Base-by-base conservation (phyloP, 495 filamentous ascomycete genomes). In the Xylaria acuta region DNA sequence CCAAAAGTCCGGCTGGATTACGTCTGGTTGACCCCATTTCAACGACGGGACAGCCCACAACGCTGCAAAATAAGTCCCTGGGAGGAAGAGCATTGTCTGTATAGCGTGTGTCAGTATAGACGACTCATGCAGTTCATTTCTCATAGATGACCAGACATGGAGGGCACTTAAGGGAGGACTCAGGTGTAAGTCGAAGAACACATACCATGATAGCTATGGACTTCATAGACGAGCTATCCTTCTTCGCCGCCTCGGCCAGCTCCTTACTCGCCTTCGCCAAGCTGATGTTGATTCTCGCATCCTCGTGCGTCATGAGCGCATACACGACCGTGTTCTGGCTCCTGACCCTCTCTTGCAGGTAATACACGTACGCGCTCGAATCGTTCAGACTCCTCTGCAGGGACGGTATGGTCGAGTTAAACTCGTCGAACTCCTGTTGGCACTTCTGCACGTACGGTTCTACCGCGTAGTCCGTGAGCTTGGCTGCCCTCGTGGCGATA, bases 151-250 rank as follows among this genome's bases (percentile, higher is more conserved):
- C 25, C 3, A 8, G 8, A 56, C 14, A 30, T 11, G 4, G 51
- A 11, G 8, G 20, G n/a, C n/a, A n/a, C 25, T 54, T 3, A 16
- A 54, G 3, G 25, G 25, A 27, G 14, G 25, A 56, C 32, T 60
- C 3, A 36, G 16, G 0, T 9, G 8, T 11, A 60, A 36, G 30
- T 60, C 20, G 18, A 38, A n/a, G 25, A 53, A 9, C 43, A 36
- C 64, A 53, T 67, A 67, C 64, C 75, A 83, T 76, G 16, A 83
- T 66, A 0, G 81, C 81, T 11, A 83, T 76, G 5, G 79, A 78
- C 59, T 79, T 78, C 81, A 83, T 83, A 18, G 75, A 74, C 20
- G 78, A 73, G 66, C 82, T 82, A 62, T 84, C 81, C 56, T 74
- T 73, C 54, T 77, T 70, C 22, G 75, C 64, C 4, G 80, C 78